A percentile compares a stretch with the other conserved stretches of the same genome.
These are phyloP conservation scores for Nigrospora oryzae DNA, from an alignment of 2,329 filamentous ascomycete species.

Conservation along the genomic window DNA sequence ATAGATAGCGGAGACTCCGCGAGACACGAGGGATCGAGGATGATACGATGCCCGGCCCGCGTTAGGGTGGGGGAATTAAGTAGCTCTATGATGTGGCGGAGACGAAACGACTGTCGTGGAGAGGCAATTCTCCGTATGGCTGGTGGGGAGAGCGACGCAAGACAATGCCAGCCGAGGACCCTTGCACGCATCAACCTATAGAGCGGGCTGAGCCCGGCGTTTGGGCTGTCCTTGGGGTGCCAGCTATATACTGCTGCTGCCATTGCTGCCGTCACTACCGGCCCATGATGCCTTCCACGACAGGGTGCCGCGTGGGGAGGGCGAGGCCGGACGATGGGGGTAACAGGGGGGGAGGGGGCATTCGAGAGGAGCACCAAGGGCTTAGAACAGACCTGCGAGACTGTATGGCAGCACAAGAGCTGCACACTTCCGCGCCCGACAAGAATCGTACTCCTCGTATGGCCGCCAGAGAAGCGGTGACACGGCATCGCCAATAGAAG, in stretches of 20 bases:
- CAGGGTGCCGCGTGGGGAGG: conserved; percentile 7
- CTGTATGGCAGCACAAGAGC: conserved; percentile 14
- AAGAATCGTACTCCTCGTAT: conserved; percentile 22
- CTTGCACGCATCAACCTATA: conserved; percentile 7
- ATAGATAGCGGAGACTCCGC: conserved; percentile 1
- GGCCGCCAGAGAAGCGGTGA: conserved; percentile 7
- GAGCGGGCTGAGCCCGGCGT: conserved; percentile 9
- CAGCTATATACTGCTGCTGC: conserved; percentile 13
- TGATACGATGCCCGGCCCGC: no score
- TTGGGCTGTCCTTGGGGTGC: conserved; percentile 12
- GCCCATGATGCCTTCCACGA: conserved; percentile 14
- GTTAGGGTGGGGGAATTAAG: conserved; percentile 5
- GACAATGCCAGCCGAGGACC: conserved; percentile 6
- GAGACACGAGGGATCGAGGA: not conserved
- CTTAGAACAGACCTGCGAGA: conserved; percentile 6
- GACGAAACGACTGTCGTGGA: conserved; percentile 14
- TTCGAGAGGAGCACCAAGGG: not conserved
- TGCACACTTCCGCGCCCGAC: conserved; percentile 20
- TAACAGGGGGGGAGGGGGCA: conserved; percentile 7
- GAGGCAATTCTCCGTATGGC: conserved; percentile 7
- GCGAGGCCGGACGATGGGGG: conserved; percentile 1
- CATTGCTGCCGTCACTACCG: conserved; percentile 6
- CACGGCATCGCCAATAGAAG: conserved; percentile 11
- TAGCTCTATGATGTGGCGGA: not conserved
- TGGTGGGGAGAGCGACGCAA: conserved; percentile 6